Conservation (phyloP, 305 asterid species). For the Euphrasia arctica region DNA sequence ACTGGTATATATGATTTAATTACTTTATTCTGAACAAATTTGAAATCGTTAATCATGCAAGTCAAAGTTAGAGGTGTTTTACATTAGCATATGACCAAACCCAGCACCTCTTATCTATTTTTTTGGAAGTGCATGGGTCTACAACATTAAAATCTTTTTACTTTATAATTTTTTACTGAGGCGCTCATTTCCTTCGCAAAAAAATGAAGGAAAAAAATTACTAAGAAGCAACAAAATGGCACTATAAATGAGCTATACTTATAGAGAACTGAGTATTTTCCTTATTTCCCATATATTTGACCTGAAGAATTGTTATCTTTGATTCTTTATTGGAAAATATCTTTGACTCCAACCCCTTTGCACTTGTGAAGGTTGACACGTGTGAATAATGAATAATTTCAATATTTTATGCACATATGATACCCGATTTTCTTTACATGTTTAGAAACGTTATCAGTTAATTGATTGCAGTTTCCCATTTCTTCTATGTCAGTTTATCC, state of each 20-base stretch:
- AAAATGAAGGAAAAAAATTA: constrained; percentile 1
- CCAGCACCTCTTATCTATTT: too few relatives aligned
- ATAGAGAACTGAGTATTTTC: constrained; percentile 13
- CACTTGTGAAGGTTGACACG: constrained; percentile 11
- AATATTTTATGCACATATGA: constrained; percentile 14
- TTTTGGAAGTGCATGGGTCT: background rate
- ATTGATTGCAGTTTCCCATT: background rate
- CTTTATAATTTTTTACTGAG: background rate
- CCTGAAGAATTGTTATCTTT: constrained; percentile 1
- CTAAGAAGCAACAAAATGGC: background rate
- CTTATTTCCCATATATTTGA: background rate
- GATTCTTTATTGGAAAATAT: constrained; percentile 7
- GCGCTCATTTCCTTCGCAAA: constrained; percentile 3
- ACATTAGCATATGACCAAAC: background rate
- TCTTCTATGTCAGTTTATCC: constrained; percentile 12
- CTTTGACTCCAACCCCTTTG: constrained; percentile 2
- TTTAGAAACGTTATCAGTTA: constrained; percentile 5
- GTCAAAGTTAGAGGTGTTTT: constrained; percentile 17
- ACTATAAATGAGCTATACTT: background rate
- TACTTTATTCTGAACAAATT: constrained; percentile 9
- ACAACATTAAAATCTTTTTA: background rate
- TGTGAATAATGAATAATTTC: constrained; percentile 1
- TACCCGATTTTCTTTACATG: constrained; percentile 20
- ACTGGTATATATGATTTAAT: constrained; percentile 49
- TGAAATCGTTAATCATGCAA: constrained; percentile 10